Evolutionary conservation across 495 filamentous ascomycete genomes (phyloP).

Genomic region (Filosporella fistucella): DNA sequence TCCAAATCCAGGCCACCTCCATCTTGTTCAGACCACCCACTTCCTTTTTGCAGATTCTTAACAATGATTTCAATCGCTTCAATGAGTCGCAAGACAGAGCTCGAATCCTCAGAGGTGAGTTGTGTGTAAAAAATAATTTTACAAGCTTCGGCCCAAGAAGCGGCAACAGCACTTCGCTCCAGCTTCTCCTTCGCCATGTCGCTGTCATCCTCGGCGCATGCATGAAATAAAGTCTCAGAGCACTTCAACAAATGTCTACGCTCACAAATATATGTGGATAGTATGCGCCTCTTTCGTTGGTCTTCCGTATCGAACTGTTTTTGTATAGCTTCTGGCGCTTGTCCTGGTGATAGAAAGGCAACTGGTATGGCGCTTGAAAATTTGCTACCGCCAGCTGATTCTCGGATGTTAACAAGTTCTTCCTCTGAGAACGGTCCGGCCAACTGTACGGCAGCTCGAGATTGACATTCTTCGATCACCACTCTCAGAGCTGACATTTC

Average conservation of each 20-base stretch:
- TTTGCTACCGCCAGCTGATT: slow-evolving; percentile 54
- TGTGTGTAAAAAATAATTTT: background rate
- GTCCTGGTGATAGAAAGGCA: slow-evolving; percentile 30
- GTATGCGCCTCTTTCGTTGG: slow-evolving; percentile 55
- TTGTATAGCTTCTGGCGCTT: slow-evolving; percentile 38
- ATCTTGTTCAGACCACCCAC: slow-evolving; percentile 46
- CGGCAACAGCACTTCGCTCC: background rate
- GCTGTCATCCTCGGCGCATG: background rate
- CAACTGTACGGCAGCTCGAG: slow-evolving; percentile 59
- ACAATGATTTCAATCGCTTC: slow-evolving; percentile 40
- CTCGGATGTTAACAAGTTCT: slow-evolving; percentile 61
- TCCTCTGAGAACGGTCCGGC: slow-evolving; percentile 61
- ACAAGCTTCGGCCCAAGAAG: background rate
- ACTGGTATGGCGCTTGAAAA: slow-evolving; percentile 36
- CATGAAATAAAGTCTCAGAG: slow-evolving; percentile 9
- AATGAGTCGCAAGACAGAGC: slow-evolving; percentile 32
- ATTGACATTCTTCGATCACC: slow-evolving; percentile 79
- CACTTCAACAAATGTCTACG: slow-evolving; percentile 47
- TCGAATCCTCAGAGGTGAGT: background rate
- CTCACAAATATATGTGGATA: slow-evolving; percentile 68
- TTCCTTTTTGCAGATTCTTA: slow-evolving; percentile 39
- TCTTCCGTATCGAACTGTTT: slow-evolving; percentile 51
- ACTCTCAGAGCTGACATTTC: slow-evolving; percentile 80
- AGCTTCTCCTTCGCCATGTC: no score
- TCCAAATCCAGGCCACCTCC: slow-evolving; percentile 44